A percentile compares a stretch with the other conserved stretches of the same genome.
Conservation (phyloP, 2,329 filamentous ascomycete species). For the Annulohypoxylon truncatum region DNA sequence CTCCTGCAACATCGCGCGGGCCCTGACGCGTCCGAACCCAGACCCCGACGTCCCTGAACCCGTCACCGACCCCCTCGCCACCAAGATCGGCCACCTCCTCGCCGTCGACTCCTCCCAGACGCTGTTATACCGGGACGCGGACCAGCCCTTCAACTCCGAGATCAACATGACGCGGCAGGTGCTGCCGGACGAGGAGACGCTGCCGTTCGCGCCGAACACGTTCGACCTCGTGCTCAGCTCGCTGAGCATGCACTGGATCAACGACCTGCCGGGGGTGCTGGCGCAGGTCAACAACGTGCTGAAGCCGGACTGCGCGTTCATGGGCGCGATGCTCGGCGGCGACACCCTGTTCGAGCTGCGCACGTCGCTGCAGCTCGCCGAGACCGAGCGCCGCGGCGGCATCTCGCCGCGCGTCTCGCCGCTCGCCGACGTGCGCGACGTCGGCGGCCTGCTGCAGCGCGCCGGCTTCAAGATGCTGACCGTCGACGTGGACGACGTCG, state of each 20-base stretch:
- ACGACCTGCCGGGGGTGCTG: constrained; percentile 88
- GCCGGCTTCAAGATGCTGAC: constrained; percentile 96
- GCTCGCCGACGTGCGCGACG: constrained; percentile 89
- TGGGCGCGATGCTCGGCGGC: constrained; percentile 96
- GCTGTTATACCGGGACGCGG: constrained; percentile 83
- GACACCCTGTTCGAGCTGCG: constrained; percentile 94
- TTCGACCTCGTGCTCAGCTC: constrained; percentile 94
- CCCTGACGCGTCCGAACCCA: constrained; percentile 77
- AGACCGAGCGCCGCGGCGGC: constrained; percentile 90
- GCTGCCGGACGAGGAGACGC: constrained; percentile 76
- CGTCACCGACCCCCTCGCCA: constrained; percentile 73
- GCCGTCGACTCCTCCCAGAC: constrained; percentile 84
- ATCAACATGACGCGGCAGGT: constrained; percentile 80
- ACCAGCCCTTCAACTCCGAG: constrained; percentile 77
- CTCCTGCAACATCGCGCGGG: constrained; percentile 91
- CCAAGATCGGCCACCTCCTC: constrained; percentile 77
- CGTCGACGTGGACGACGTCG: constrained; percentile 96
- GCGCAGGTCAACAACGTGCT: constrained; percentile 86
- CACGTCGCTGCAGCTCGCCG: constrained; percentile 91
- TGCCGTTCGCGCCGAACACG: constrained; percentile 79
- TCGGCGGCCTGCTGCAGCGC: constrained; percentile 86
- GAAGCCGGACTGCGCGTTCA: constrained; percentile 90
- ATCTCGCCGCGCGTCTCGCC: constrained; percentile 92
- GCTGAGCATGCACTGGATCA: constrained; percentile 95
- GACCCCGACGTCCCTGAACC: constrained; percentile 70